These are phyloP conservation scores for Magnolia sinica DNA, from an alignment of 164 flowering plant species.

Conservation along the genomic window DNA sequence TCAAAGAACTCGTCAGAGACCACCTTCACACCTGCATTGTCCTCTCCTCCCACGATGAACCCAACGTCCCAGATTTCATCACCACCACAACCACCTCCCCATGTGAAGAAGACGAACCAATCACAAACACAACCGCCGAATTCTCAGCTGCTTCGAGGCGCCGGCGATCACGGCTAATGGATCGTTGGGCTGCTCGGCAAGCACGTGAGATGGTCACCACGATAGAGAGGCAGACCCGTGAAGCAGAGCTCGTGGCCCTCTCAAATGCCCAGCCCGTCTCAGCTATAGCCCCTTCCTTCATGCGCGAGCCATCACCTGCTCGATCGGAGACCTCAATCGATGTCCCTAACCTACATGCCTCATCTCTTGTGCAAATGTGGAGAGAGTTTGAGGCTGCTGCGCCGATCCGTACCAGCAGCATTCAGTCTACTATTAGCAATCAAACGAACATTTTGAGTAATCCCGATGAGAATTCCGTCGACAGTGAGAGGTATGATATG, in stretches of 20 bases:
- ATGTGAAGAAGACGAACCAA: neutral
- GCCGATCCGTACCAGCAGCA: conserved; percentile 15
- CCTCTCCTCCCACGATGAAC: conserved; percentile 5
- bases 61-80: neutral
- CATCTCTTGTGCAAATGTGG: conserved; percentile 79
- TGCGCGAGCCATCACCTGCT: conserved; percentile 21
- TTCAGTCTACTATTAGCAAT: conserved; percentile 4
- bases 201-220: conserved; percentile 45
- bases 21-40: conserved; percentile 28
- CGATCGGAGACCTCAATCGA: conserved; percentile 24
- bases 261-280: conserved; percentile 26
- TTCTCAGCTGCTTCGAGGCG: conserved; percentile 9
- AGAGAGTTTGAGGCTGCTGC: conserved; percentile 44
- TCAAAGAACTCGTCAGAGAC: conserved; percentile 45
- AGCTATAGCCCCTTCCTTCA: conserved; percentile 18
- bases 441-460: conserved; percentile 12
- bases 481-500: neutral
- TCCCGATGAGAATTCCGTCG: conserved; percentile 14
- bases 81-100: neutral
- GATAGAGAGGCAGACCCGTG: conserved; percentile 28
- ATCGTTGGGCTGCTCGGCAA: conserved; percentile 46
- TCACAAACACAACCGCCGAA: conserved; percentile 5
- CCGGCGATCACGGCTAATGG: conserved; percentile 26
- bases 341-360: conserved; percentile 40
- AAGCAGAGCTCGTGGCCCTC: conserved; percentile 26